A percentile compares a stretch with the other conserved stretches of the same genome.
phyloP scores from a whole-genome alignment of 208 protist genomes.

The Endotrypanum monterogeii region DNA sequence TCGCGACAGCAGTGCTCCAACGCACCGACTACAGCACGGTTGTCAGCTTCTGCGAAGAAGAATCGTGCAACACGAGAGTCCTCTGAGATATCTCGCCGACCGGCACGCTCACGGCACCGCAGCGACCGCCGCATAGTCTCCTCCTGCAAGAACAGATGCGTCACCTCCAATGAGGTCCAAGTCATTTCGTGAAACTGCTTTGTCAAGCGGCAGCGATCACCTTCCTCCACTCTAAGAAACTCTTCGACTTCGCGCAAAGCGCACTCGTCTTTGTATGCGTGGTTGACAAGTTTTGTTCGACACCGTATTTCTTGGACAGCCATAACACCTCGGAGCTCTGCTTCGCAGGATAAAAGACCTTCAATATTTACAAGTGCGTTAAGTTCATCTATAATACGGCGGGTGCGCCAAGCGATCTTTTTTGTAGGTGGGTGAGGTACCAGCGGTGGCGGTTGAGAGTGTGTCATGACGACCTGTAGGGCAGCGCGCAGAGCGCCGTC shows the following conservation, averaged over 20 bases:
- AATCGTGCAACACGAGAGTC: not conserved
- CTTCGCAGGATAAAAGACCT: slow-evolving; percentile 38
- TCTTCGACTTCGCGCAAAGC: slow-evolving; percentile 40
- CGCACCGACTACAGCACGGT: slow-evolving; percentile 9
- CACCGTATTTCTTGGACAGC: slow-evolving; percentile 53
- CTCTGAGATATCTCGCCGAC: not conserved
- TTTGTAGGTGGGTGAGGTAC: slow-evolving; percentile 28
- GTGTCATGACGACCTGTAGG: slow-evolving; percentile 19
- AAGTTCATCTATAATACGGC: slow-evolving; percentile 61
- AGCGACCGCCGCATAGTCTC: slow-evolving; percentile 32
- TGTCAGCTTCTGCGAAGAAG: slow-evolving; percentile 5
- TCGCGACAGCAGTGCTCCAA: slow-evolving; percentile 25
- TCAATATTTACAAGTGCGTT: slow-evolving; percentile 37
- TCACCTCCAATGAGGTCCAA: not conserved
- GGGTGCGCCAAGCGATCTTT: slow-evolving; percentile 48
- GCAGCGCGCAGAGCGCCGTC: slow-evolving; percentile 27
- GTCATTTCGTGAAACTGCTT: slow-evolving; percentile 1
- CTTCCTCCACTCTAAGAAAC: slow-evolving; percentile 35
- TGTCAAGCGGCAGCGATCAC: slow-evolving; percentile 20
- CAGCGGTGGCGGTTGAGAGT: slow-evolving; percentile 11
- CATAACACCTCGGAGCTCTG: slow-evolving; percentile 52
- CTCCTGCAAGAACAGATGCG: slow-evolving; percentile 29
- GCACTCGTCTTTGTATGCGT: slow-evolving; percentile 44
- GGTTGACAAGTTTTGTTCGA: slow-evolving; percentile 48
- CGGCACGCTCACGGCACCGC: not conserved